Evolutionary conservation across 2,329 filamentous ascomycete genomes (phyloP).

Genomic region (Pseudopithomyces maydicus): DNA sequence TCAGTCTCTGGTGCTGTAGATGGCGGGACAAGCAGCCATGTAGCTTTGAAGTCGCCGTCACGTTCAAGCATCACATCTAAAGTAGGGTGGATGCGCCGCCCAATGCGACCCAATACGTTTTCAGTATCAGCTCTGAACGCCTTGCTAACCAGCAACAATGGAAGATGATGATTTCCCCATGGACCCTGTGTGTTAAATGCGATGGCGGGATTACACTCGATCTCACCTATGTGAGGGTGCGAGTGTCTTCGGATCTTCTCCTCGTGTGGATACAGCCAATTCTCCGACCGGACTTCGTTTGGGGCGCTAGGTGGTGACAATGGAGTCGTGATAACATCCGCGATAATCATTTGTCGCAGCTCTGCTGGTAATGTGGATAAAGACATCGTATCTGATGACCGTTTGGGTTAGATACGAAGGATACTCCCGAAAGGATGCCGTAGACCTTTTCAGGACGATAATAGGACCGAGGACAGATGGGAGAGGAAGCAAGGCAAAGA

Average conservation of each 20-base stretch:
- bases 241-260: conserved; percentile 3
- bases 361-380: neutral
- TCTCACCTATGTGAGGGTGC: neutral
- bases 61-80: conserved; percentile 4
- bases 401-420: neutral
- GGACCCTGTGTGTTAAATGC: conserved; percentile 1
- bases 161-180: conserved; percentile 2
- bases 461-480: neutral
- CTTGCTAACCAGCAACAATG: conserved; percentile 6
- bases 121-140: neutral
- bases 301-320: conserved; percentile 2
- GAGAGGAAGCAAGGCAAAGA: neutral
- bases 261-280: conserved; percentile 4
- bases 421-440: neutral
- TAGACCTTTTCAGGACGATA: neutral
- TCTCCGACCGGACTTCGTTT: conserved; percentile 2
- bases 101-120: neutral
- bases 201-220: neutral
- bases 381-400: neutral
- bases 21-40: conserved; percentile 4
- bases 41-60: conserved; percentile 4
- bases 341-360: conserved; percentile 6
- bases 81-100: neutral
- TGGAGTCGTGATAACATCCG: conserved; percentile 5
- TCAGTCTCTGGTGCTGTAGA: neutral